A percentile compares a stretch with the other conserved stretches of the same genome.
Conservation (phyloP, 305 asterid species). For the Fraxinus xanthoxyloides region DNA sequence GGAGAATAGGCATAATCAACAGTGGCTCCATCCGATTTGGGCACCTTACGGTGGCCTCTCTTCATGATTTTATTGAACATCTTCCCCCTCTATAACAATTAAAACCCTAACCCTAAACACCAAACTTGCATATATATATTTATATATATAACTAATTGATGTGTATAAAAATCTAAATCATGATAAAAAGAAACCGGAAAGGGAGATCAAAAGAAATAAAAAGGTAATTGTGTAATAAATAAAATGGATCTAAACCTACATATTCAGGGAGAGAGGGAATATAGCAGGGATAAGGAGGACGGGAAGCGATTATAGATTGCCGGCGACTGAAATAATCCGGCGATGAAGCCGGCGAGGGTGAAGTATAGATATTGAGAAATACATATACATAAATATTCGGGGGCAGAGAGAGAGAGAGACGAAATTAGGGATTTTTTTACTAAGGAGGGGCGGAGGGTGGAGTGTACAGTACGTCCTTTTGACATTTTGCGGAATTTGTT, state of each 20-base stretch:
- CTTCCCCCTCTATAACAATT: conserved; percentile 26
- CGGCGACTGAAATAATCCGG: conserved; percentile 54
- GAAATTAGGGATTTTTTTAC: conserved; percentile 25
- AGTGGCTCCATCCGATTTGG: conserved; percentile 50
- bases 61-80: conserved; percentile 82
- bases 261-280: background rate
- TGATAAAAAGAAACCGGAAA: background rate
- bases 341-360: conserved; percentile 36
- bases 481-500: background rate
- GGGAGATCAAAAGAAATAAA: conserved; percentile 19
- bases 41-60: conserved; percentile 68
- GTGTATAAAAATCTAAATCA: background rate
- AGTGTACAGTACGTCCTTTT: background rate
- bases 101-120: conserved; percentile 48
- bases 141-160: background rate
- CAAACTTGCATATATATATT: conserved; percentile 8
- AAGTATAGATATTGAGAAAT: conserved; percentile 18
- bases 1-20: conserved; percentile 40
- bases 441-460: background rate
- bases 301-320: conserved; percentile 30
- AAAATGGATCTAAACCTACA: conserved; percentile 25
- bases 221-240: conserved; percentile 2
- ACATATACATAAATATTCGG: conserved; percentile 7
- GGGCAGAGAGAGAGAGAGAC: conserved; percentile 10
- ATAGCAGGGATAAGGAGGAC: background rate